phyloP scores from a whole-genome alignment of 345 rosid species.

The Reutealis trisperma region DNA sequence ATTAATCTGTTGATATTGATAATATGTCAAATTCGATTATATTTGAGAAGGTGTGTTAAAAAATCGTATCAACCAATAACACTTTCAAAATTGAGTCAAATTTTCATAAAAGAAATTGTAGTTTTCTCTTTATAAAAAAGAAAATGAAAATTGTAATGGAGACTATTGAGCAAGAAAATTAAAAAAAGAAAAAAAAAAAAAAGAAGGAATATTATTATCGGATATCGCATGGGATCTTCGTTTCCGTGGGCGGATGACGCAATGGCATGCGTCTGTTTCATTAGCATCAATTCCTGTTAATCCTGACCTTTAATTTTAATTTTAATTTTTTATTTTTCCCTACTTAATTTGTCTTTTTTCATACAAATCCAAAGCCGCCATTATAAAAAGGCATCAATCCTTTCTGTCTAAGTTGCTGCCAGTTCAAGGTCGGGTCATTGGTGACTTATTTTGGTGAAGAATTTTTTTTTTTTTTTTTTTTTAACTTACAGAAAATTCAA shows the following conservation, averaged over 20 bases:
- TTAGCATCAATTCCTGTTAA: background rate
- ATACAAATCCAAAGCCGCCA: background rate
- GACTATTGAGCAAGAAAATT: too few relatives aligned
- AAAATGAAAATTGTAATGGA: background rate
- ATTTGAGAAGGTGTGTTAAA: too few relatives aligned
- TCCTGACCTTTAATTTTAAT: background rate
- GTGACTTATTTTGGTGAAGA: background rate
- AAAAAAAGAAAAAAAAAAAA: background rate
- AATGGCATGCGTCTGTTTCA: too few relatives aligned
- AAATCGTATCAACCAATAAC: too few relatives aligned
- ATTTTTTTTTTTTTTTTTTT: too few relatives aligned
- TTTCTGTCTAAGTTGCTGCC: background rate
- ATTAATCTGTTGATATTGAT: too few relatives aligned
- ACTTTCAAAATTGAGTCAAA: too few relatives aligned
- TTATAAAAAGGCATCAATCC: background rate
- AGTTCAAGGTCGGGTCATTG: background rate
- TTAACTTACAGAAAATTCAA: too few relatives aligned
- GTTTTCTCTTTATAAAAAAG: too few relatives aligned
- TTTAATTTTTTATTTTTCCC: background rate
- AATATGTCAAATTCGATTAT: too few relatives aligned
- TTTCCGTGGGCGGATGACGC: too few relatives aligned
- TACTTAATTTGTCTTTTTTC: background rate
- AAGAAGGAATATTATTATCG: background rate
- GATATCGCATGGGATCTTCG: background rate
- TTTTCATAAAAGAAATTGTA: too few relatives aligned